A percentile compares a stretch with the other conserved stretches of the same genome.
These are phyloP conservation scores for Globisporangium abappressorium DNA, from an alignment of 352 stramenopile species.

Conservation along the genomic window DNA sequence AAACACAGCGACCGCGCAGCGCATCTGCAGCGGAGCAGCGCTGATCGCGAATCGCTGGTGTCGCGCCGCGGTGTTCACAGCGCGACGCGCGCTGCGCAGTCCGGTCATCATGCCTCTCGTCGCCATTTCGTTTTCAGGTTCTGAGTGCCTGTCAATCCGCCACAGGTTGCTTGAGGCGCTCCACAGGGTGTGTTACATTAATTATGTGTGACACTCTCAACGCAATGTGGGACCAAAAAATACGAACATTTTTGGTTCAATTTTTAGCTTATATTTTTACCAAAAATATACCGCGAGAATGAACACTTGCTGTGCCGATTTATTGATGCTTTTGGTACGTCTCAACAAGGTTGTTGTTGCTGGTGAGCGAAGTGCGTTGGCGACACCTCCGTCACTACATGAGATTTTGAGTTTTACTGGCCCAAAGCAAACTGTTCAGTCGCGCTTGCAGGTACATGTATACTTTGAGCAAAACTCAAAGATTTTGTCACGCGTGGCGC, in stretches of 20 bases:
- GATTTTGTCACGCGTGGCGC: neutral
- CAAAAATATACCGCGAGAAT: no score
- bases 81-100: slow-evolving; percentile 6
- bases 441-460: neutral
- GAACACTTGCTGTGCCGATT: neutral
- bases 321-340: neutral
- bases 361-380: no score
- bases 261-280: no score
- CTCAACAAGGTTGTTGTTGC: neutral
- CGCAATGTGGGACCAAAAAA: neutral
- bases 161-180: no score
- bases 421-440: neutral
- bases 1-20: neutral
- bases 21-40: neutral
- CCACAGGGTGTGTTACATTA: slow-evolving; percentile 1
- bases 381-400: neutral
- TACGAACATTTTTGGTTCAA: neutral
- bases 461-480: neutral
- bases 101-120: slow-evolving; percentile 1
- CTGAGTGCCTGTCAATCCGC: neutral
- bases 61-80: neutral
- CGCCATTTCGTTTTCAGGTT: neutral
- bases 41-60: neutral
- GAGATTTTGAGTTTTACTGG: neutral
- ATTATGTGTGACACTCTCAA: neutral